Percentiles rank a stretch among this genome's conserved stretches.
These are phyloP conservation scores for Talaromyces marneffei DNA, from an alignment of 2,329 filamentous ascomycete species.

Conservation along the genomic window DNA sequence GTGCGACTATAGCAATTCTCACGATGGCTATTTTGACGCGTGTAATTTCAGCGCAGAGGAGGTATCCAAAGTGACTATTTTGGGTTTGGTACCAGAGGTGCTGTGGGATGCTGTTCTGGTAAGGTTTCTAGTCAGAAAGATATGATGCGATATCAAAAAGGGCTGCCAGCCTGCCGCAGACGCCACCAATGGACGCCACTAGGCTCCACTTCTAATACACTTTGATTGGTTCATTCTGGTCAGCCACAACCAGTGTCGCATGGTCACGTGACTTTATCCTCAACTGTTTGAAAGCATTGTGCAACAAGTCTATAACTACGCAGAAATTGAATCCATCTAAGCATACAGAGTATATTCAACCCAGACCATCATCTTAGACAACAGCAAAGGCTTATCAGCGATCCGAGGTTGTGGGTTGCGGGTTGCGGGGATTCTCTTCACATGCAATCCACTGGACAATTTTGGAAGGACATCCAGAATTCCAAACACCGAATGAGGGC, in stretches of 20 bases:
- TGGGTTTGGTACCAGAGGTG: not conserved
- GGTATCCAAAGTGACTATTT: too few species aligned
- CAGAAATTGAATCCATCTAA: too few species aligned
- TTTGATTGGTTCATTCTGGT: not conserved
- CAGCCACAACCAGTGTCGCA: not conserved
- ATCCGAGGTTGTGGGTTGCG: not conserved
- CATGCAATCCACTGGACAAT: not conserved
- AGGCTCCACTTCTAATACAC: not conserved
- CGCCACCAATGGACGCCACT: not conserved
- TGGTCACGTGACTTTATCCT: too few species aligned
- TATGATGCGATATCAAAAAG: conserved; percentile 4
- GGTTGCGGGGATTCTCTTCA: not conserved
- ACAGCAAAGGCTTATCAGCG: not conserved
- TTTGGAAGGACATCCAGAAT: not conserved
- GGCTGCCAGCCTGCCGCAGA: too few species aligned
- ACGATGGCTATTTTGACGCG: too few species aligned
- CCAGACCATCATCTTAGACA: not conserved
- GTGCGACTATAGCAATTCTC: not conserved
- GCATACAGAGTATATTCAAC: not conserved
- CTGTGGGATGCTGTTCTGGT: not conserved
- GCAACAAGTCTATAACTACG: too few species aligned
- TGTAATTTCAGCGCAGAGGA: not conserved
- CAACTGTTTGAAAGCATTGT: too few species aligned
- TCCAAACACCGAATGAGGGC: not conserved
- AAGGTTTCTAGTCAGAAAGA: not conserved